Base-by-base conservation (phyloP, 2,329 filamentous ascomycete genomes). In the Tolypocladium pustulatum region DNA sequence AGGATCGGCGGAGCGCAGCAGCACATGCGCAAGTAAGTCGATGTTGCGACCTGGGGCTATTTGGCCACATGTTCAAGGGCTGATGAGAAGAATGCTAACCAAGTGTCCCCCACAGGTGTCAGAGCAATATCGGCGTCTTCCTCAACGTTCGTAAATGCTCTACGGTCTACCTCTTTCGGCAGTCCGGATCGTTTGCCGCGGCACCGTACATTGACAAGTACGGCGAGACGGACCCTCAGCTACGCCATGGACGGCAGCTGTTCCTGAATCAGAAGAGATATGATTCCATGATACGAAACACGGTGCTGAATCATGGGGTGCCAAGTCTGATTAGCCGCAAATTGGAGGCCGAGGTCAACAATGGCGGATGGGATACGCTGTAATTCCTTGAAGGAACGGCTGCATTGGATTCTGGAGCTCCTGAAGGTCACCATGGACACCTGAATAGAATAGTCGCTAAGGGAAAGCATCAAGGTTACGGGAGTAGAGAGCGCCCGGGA, bases 131-230 rank as follows among this genome's bases (percentile, higher is more conserved):
- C 54, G 94, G 94, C n/a, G 78, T 97, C 38, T 97, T 95, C 76
- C 88, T 99, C 72, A 96, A 96, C 72, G 93, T 99, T 65, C 89
- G 94, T 65, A 97, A 97, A 76, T 97, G 95, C 76, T 90, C 88
- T 65, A 86, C 96, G 46, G 84, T 96, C 61, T 96, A 96, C 72
- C 78, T 96, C 58, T 91, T 96, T 74, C 85, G 87, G 60, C 78
- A 81, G 37, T 89, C 89, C 54, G 94, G 94, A 43, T 91, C 89
- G 32, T 99, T 89, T 77, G 87, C 88, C 63, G 83, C 87, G 49
- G 93, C 94, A 4, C 94, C 94, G 0, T 99, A 97, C 72, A 87
- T 97, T 63, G 94, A 99, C 73, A 89, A 90, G 69, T 95, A 97
- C 70, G 95, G 95, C 64, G 94, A 99, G 78, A 89, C 91, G 4